A percentile compares a stretch with the other conserved stretches of the same genome.
Evolutionary conservation across 176 grass and related monocot genomes (phyloP).

Genomic region (Leersia perrieri): DNA sequence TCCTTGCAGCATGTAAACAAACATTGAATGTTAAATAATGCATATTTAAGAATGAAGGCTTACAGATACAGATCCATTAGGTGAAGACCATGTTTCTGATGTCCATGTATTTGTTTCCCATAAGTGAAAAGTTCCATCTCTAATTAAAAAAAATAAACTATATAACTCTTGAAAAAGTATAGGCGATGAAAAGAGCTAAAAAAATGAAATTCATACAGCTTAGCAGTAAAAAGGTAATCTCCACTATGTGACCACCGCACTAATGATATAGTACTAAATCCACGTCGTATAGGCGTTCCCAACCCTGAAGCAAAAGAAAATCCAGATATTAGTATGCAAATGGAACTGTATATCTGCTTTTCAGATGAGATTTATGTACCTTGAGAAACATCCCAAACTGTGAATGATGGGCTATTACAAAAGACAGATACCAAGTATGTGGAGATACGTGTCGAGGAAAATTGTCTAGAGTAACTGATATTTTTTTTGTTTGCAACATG

Average conservation of each 20-base stretch:
- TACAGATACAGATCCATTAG: conserved; percentile 88
- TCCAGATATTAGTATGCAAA: conserved; percentile 7
- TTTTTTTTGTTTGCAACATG: background rate
- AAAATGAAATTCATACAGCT: conserved; percentile 60
- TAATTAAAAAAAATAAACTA: conserved; percentile 37
- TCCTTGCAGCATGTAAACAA: background rate
- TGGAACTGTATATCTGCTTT: background rate
- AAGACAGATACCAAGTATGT: conserved; percentile 93
- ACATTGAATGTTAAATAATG: background rate
- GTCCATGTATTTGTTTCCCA: conserved; percentile 97
- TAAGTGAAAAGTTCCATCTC: conserved; percentile 94
- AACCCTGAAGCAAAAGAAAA: conserved; percentile 48
- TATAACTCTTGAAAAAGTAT: conserved; percentile 25
- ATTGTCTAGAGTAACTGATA: conserved; percentile 9
- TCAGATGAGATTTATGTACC: conserved; percentile 33
- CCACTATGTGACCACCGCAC: conserved; percentile 90
- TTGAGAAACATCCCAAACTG: conserved; percentile 98
- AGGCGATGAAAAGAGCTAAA: conserved; percentile 16
- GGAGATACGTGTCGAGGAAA: conserved; percentile 70
- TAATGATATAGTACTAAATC: conserved; percentile 78
- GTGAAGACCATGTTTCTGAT: conserved; percentile 96
- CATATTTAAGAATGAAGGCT: conserved; percentile 23
- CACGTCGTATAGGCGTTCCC: conserved; percentile 81
- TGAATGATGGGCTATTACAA: conserved; percentile 78
- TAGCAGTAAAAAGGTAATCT: conserved; percentile 87